These are phyloP conservation scores for Stipa capillata DNA, from an alignment of 176 grass and related monocot species.

Conservation along the genomic window DNA sequence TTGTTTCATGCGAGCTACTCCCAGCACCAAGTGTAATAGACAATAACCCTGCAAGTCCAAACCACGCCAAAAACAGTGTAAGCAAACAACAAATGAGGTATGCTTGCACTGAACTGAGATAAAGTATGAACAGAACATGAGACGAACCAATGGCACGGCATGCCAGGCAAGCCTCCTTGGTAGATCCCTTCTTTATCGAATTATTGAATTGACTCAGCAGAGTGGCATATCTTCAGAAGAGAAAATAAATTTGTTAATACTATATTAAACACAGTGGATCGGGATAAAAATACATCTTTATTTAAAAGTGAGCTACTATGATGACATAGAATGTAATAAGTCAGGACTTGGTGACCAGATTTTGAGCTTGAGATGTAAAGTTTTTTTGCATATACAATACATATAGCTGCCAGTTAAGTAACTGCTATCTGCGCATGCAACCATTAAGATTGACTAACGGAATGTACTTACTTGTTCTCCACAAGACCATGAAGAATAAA, in stretches of 20 bases:
- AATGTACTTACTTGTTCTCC: constrained; percentile 65
- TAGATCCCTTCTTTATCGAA: constrained; percentile 73
- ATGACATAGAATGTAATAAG: not conserved
- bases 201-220: constrained; percentile 65
- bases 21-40: constrained; percentile 64
- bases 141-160: constrained; percentile 52
- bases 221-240: constrained; percentile 62
- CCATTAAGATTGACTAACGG: not conserved
- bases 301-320: not conserved
- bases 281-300: not conserved
- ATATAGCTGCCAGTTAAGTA: not conserved
- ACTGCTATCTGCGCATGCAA: not conserved
- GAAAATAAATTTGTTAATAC: not conserved
- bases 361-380: not conserved
- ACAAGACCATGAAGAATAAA: constrained; percentile 58
- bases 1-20: constrained; percentile 49
- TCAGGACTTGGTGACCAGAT: not conserved
- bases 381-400: not conserved
- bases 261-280: not conserved
- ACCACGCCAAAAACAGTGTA: not conserved
- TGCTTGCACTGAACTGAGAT: not conserved
- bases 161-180: constrained; percentile 62
- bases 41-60: constrained; percentile 47
- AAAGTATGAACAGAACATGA: not conserved
- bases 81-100: constrained; percentile 1